Base-by-base conservation (phyloP, 768 basidiomycete species). In the Rhodosporidiobolus sp. region DNA sequence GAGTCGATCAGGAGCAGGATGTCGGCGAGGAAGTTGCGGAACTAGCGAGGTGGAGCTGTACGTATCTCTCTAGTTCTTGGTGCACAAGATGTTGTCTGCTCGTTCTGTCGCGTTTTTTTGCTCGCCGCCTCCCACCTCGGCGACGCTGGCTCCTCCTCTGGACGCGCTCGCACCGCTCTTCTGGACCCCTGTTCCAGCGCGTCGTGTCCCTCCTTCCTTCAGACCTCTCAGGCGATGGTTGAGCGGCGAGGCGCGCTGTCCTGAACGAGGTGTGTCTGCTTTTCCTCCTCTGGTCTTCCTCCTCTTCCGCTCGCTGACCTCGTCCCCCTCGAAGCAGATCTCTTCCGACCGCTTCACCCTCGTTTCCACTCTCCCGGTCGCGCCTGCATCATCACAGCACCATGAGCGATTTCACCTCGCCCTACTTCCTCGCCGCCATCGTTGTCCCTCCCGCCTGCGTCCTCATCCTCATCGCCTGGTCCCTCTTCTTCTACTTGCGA, bases 391-490 rank as follows among this genome's bases (percentile, higher is more conserved):
- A 2, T 9, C 20, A 43, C 2, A 8, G 24, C 24, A 14, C 11
- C 17, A 59, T 63, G 69, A 43, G 38, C 38, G 38, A 43, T 49
- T 56, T 14, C 24, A 46, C 22, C 4, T 6, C 3, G 50, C 28
- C 28, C 12, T 70, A 43, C 28, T 60, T 65, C 32, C 48, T 70
- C 45, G 61, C 58, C 12, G 69, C 69, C 11, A 55, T 65, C 43
- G 35, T 50, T 50, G 52, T 70, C 24, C 69, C 63, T 28, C 58
- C 63, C 22, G 57, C 35, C 28, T 61, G 35, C 26, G 30, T 65
- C 24, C 16, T 61, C 24, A 0, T 30, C 52, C 38, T 65, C 45
- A 16, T 32, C 52, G 30, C 32, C 20, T 69, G 54, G 62, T 24
- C 55, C 24, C 0, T 30, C 24, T 3, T 1, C 20, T 43, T 63